These are phyloP conservation scores for Ceratobasidium papillatum DNA, from an alignment of 1,284 basidiomycete genomes.

Conservation along the genomic window DNA sequence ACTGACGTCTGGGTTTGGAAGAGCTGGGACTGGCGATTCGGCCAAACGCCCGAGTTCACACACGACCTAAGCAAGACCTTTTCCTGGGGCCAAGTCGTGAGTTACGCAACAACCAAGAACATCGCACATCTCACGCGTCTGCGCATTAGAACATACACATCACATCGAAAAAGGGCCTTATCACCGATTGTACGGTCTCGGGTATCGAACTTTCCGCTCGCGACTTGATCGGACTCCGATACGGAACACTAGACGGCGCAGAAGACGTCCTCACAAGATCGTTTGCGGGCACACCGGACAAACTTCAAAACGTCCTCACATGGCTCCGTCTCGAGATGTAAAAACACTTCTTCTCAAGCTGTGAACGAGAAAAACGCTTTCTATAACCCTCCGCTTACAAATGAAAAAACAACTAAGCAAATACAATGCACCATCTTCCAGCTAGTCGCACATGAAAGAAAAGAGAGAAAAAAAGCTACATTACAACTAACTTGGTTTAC, in stretches of 20 bases:
- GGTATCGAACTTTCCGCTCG: conserved; percentile 35
- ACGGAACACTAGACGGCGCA: conserved; percentile 51
- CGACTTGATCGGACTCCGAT: conserved; percentile 51
- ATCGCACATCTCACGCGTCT: background rate
- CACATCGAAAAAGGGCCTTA: conserved; percentile 56
- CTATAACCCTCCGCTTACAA: conserved; percentile 34
- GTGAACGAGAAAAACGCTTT: background rate
- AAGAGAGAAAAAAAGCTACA: background rate
- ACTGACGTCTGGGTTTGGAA: conserved; percentile 50
- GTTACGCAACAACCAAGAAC: conserved; percentile 47
- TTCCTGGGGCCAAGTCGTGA: conserved; percentile 67
- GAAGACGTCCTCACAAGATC: conserved; percentile 37
- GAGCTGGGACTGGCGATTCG: conserved; percentile 94
- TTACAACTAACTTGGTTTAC: background rate
- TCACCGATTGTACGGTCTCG: conserved; percentile 52
- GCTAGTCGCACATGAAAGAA: background rate
- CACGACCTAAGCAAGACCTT: conserved; percentile 63
- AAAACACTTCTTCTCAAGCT: background rate
- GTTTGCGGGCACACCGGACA: background rate
- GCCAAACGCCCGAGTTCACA: conserved; percentile 94
- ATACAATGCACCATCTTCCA: conserved; percentile 30
- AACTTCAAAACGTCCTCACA: conserved; percentile 17
- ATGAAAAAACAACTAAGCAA: conserved; percentile 12
- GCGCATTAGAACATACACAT: conserved; percentile 52
- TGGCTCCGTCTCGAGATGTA: conserved; percentile 39